phyloP scores from a whole-genome alignment of 495 filamentous ascomycete species.

The Trichoderma gamsii region DNA sequence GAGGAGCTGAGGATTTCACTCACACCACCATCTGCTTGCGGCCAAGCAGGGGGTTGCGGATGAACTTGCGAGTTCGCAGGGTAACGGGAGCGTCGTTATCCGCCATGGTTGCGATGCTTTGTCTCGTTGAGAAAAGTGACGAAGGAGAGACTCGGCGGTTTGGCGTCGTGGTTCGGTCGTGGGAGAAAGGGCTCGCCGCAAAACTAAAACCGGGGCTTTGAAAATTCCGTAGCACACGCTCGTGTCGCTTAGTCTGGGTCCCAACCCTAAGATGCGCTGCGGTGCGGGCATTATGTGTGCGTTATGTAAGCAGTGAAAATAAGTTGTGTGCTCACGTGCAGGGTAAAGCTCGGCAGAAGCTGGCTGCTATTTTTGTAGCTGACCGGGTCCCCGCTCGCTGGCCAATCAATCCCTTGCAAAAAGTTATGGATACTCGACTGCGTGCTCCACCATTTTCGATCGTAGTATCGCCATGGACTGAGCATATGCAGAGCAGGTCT shows the following conservation, averaged over 20 bases:
- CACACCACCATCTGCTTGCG: conserved; percentile 99
- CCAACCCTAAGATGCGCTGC: conserved; percentile 12
- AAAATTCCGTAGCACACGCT: conserved; percentile 14
- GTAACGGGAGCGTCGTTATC: conserved; percentile 69
- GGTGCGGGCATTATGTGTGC: neutral
- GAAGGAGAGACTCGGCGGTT: conserved; percentile 14
- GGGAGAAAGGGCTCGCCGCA: conserved; percentile 14
- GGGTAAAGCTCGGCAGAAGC: neutral
- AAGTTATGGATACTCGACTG: neutral
- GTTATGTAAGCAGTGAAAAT: neutral
- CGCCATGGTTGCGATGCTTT: conserved; percentile 19
- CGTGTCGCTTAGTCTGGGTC: conserved; percentile 17
- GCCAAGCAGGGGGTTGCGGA: conserved; percentile 95
- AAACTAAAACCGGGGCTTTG: conserved; percentile 9
- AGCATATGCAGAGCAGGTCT: neutral
- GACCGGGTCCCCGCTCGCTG: neutral
- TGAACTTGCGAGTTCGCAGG: conserved; percentile 99
- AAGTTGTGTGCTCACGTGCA: neutral
- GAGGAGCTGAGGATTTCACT: conserved; percentile 32
- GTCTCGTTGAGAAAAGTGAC: conserved; percentile 9
- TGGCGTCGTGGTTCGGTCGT: conserved; percentile 12
- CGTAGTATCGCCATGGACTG: neutral
- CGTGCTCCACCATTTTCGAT: neutral
- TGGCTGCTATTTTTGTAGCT: neutral
- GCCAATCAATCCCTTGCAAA: neutral